Evolutionary conservation across 352 stramenopile species (phyloP).

Genomic region (Phytophthora tubulina): DNA sequence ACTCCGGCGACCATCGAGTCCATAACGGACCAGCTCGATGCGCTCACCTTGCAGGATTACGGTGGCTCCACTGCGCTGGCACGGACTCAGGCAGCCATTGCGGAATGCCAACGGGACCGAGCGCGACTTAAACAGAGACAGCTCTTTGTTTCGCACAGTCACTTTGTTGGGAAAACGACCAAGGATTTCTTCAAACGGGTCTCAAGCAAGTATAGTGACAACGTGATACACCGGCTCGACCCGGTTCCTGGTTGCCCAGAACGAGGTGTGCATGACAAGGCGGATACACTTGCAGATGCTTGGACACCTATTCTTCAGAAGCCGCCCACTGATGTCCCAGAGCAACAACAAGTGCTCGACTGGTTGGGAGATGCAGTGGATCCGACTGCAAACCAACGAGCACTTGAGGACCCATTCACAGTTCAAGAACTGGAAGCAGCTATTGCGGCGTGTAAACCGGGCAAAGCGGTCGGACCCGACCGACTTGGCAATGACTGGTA

Average conservation of each 20-base stretch:
- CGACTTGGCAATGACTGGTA: no score
- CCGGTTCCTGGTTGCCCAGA: neutral
- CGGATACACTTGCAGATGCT: neutral
- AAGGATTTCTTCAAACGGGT: neutral
- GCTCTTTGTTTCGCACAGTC: neutral
- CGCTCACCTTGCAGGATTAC: neutral
- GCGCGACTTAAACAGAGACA: neutral
- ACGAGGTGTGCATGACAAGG: neutral
- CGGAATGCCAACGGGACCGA: neutral
- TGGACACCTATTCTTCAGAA: slow-evolving; percentile 1
- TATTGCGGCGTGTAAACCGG: no score
- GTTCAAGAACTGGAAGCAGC: no score
- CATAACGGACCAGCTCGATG: neutral
- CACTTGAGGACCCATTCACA: no score
- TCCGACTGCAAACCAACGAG: no score
- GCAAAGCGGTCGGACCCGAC: no score
- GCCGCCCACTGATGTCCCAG: no score
- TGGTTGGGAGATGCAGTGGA: no score
- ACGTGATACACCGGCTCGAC: no score
- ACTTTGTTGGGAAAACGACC: neutral
- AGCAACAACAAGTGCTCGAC: no score
- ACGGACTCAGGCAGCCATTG: neutral
- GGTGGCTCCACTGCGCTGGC: neutral
- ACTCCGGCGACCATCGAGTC: neutral
- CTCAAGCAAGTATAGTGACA: no score